phyloP scores from a whole-genome alignment of 2,329 filamentous ascomycete species.

The Berkeleyomyces basicola region DNA sequence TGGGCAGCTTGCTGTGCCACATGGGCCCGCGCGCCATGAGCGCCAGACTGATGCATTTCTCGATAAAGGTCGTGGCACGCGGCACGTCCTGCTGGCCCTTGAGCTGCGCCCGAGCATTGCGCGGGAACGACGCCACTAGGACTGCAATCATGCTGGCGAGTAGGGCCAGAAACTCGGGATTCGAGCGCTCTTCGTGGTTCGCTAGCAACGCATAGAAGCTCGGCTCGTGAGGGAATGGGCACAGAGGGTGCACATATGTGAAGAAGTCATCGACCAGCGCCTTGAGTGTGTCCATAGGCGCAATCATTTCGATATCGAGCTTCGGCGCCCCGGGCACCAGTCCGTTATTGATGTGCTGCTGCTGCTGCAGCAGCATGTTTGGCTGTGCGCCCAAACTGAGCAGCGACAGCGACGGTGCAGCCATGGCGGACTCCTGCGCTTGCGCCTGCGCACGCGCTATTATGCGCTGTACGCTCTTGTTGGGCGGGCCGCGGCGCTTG shows the following conservation, averaged over 20 bases:
- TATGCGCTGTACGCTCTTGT: conserved; percentile 24
- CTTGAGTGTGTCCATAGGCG: conserved; percentile 49
- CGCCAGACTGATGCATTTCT: conserved; percentile 54
- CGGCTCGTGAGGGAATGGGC: conserved; percentile 63
- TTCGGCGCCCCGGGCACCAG: conserved; percentile 3
- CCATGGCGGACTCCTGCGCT: conserved; percentile 37
- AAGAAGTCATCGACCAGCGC: conserved; percentile 68
- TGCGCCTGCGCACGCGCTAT: conserved; percentile 20
- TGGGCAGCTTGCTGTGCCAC: conserved; percentile 30
- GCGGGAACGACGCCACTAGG: conserved; percentile 60
- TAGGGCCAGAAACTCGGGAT: conserved; percentile 51
- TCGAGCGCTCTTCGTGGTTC: conserved; percentile 47
- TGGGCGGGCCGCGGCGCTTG: conserved; percentile 41
- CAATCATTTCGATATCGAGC: conserved; percentile 53
- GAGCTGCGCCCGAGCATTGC: conserved; percentile 52
- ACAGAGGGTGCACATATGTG: conserved; percentile 62
- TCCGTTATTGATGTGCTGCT: background rate
- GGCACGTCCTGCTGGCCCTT: conserved; percentile 52
- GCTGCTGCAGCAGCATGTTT: background rate
- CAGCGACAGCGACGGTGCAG: conserved; percentile 18
- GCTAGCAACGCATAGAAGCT: conserved; percentile 56
- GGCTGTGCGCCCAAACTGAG: conserved; percentile 7
- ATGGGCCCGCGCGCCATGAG: conserved; percentile 46
- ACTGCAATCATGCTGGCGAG: conserved; percentile 58
- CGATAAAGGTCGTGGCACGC: conserved; percentile 50